These are phyloP conservation scores for Strobilomyces dryophilus DNA, from an alignment of 768 basidiomycete species.

Conservation along the genomic window DNA sequence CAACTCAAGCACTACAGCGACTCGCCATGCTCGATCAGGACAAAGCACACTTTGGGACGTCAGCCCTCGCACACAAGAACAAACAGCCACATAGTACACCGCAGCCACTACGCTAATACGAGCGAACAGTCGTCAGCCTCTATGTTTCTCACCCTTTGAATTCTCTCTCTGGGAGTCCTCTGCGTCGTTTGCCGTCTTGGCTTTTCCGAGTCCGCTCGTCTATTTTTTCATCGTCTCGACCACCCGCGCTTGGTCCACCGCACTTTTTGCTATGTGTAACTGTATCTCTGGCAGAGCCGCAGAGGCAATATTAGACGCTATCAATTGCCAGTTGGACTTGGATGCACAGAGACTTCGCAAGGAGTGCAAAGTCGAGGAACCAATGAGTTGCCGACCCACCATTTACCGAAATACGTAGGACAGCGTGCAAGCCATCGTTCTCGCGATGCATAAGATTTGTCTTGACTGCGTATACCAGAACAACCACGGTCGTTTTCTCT, in stretches of 20 bases:
- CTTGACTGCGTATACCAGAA: constrained; percentile 43
- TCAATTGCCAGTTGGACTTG: constrained; percentile 66
- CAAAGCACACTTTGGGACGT: too few relatives aligned
- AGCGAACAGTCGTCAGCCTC: too few relatives aligned
- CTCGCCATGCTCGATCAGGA: not conserved
- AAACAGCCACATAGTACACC: too few relatives aligned
- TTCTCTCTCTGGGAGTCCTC: too few relatives aligned
- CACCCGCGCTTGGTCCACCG: not conserved
- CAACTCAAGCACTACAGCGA: not conserved
- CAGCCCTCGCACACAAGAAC: not conserved
- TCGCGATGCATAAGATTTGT: constrained; percentile 61
- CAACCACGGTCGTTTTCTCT: constrained; percentile 43
- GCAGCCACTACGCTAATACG: too few relatives aligned
- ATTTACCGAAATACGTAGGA: constrained; percentile 88
- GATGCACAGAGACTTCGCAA: constrained; percentile 78
- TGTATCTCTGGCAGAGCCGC: constrained; percentile 56
- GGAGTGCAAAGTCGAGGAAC: constrained; percentile 72
- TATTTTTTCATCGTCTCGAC: not conserved
- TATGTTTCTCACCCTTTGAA: not conserved
- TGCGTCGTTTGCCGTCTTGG: not conserved
- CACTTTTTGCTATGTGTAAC: constrained; percentile 53
- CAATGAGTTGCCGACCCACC: constrained; percentile 52
- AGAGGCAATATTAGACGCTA: constrained; percentile 36
- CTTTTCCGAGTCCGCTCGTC: not conserved
- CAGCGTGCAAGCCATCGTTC: constrained; percentile 78